Evolutionary conservation across 2,329 filamentous ascomycete species (phyloP).

Genomic region (Microdochium trichocladiopsis): DNA sequence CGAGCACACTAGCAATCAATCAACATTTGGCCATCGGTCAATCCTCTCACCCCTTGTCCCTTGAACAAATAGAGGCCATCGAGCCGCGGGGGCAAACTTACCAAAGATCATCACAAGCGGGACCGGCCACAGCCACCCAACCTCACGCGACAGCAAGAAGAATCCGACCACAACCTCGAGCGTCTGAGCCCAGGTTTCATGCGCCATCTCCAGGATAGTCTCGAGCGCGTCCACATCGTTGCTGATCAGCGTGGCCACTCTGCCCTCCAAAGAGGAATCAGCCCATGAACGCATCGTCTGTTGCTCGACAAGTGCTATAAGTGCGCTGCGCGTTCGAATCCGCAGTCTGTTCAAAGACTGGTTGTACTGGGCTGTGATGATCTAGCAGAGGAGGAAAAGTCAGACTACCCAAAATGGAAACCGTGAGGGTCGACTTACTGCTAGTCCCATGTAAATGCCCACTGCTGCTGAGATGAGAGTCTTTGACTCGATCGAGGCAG

Average conservation of each 20-base stretch:
- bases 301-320: constrained; percentile 27
- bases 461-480: constrained; percentile 23
- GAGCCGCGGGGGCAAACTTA: no score
- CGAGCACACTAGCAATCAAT: constrained; percentile 30
- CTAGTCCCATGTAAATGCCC: constrained; percentile 26
- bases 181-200: constrained; percentile 33
- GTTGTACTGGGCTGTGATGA: constrained; percentile 22
- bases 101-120: constrained; percentile 32
- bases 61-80: no score
- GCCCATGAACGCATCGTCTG: constrained; percentile 16
- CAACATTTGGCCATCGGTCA: no score
- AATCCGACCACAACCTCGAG: constrained; percentile 34
- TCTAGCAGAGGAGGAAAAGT: constrained; percentile 7
- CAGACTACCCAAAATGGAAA: no score
- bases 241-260: constrained; percentile 29
- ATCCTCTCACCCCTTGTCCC: no score
- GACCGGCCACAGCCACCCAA: constrained; percentile 34
- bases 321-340: constrained; percentile 23
- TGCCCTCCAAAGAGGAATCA: constrained; percentile 19
- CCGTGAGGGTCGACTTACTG: no score
- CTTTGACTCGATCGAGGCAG: constrained; percentile 9
- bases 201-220: constrained; percentile 24
- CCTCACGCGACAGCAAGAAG: constrained; percentile 25
- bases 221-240: constrained; percentile 29
- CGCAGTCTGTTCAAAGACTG: constrained; percentile 21